A percentile compares a stretch with the other conserved stretches of the same genome.
Evolutionary conservation across 2,329 filamentous ascomycete species (phyloP).

Genomic region (Leptographium procerum): DNA sequence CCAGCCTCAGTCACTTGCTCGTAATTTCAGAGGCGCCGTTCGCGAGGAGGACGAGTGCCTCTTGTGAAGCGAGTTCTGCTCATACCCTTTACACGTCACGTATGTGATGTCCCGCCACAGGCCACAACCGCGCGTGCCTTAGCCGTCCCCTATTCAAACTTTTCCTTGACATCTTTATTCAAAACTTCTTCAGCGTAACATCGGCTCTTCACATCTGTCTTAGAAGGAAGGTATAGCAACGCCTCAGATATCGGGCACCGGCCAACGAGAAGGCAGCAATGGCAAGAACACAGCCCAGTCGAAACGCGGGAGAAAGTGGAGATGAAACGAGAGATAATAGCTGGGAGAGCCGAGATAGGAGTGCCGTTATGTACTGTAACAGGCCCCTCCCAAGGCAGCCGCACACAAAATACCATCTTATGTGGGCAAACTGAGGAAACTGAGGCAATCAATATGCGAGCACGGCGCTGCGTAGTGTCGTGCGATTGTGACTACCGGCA

Average conservation of each 20-base stretch:
- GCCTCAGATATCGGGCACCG: neutral
- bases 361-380: neutral
- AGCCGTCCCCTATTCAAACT: neutral
- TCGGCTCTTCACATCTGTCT: neutral
- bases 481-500: neutral
- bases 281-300: neutral
- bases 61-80: no score
- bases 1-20: no score
- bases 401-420: no score
- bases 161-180: neutral
- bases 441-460: neutral
- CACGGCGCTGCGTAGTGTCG: neutral
- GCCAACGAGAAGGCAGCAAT: neutral
- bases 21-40: no score
- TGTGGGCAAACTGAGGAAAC: no score
- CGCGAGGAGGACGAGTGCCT: no score
- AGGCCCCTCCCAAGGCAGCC: neutral
- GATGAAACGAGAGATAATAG: neutral
- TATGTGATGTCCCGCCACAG: neutral
- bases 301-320: neutral
- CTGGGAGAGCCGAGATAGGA: neutral
- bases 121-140: neutral
- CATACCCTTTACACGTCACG: no score
- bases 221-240: neutral
- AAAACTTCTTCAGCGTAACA: neutral